These are phyloP conservation scores for Osmanthus fragrans DNA, from an alignment of 257 asterid genomes.

Conservation along the genomic window DNA sequence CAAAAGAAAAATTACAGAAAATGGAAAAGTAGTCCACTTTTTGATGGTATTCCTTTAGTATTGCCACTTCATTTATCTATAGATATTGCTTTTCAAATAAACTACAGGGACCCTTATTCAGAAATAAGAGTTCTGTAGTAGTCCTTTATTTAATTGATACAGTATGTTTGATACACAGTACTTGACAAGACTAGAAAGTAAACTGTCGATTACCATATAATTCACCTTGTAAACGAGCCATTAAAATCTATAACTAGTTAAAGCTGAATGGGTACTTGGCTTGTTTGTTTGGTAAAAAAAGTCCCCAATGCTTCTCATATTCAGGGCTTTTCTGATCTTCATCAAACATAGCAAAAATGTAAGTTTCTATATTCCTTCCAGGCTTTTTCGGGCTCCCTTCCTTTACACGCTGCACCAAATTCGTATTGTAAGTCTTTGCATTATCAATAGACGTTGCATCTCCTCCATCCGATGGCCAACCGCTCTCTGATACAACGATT, in stretches of 20 bases:
- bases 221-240: no score
- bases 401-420: slow-evolving; percentile 26
- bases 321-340: slow-evolving; percentile 35
- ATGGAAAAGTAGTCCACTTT: not conserved
- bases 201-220: no score
- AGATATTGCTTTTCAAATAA: no score
- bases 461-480: slow-evolving; percentile 46
- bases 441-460: slow-evolving; percentile 23
- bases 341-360: slow-evolving; percentile 34
- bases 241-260: not conserved
- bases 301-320: slow-evolving; percentile 35
- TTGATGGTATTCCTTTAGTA: not conserved
- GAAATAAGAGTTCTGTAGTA: not conserved
- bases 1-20: not conserved
- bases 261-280: not conserved
- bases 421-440: slow-evolving; percentile 29
- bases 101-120: no score
- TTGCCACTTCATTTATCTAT: no score
- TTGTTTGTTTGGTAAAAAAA: not conserved
- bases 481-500: slow-evolving; percentile 45
- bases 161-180: not conserved
- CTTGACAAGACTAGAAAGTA: not conserved
- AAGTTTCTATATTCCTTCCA: slow-evolving; percentile 29
- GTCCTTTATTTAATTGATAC: not conserved
- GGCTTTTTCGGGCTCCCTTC: slow-evolving; percentile 38